phyloP scores from a whole-genome alignment of 805 yeast genomes.

The Wickerhamiella cacticola region DNA sequence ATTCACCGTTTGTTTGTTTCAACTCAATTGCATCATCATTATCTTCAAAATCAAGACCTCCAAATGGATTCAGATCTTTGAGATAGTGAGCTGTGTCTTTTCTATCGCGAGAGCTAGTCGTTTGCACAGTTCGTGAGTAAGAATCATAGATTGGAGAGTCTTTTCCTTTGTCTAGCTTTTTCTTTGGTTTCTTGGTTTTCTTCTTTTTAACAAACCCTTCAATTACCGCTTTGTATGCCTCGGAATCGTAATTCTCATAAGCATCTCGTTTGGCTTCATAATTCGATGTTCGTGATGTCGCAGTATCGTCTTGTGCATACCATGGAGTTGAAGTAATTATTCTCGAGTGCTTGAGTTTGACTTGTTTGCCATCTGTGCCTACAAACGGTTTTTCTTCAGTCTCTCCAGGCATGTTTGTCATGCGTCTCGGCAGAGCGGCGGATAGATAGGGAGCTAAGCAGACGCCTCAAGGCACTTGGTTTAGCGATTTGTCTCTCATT shows the following conservation, averaged over 20 bases:
- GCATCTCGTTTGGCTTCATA: constrained; percentile 14
- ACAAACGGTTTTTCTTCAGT: background rate
- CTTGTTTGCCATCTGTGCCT: constrained; percentile 7
- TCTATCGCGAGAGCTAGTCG: constrained; percentile 4
- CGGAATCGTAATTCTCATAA: constrained; percentile 9
- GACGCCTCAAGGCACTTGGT: no score
- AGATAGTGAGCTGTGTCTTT: constrained; percentile 14
- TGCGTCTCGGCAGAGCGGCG: no score
- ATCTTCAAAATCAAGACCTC: constrained; percentile 9
- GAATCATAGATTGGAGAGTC: constrained; percentile 8
- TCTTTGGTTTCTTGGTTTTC: background rate
- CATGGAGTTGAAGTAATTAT: constrained; percentile 2
- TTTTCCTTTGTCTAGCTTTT: background rate
- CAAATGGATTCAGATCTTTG: constrained; percentile 1
- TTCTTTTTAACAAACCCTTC: background rate
- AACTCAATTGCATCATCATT: background rate
- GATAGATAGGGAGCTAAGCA: background rate
- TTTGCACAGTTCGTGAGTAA: constrained; percentile 4
- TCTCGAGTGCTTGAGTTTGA: constrained; percentile 6
- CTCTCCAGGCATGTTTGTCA: background rate
- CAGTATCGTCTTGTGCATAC: constrained; percentile 4
- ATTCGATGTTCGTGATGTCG: background rate
- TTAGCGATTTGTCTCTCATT: no score
- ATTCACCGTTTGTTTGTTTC: no score
- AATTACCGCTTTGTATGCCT: constrained; percentile 7